These are phyloP conservation scores for Colletotrichum trifolii DNA, from an alignment of 2,329 filamentous ascomycete genomes.

Conservation along the genomic window DNA sequence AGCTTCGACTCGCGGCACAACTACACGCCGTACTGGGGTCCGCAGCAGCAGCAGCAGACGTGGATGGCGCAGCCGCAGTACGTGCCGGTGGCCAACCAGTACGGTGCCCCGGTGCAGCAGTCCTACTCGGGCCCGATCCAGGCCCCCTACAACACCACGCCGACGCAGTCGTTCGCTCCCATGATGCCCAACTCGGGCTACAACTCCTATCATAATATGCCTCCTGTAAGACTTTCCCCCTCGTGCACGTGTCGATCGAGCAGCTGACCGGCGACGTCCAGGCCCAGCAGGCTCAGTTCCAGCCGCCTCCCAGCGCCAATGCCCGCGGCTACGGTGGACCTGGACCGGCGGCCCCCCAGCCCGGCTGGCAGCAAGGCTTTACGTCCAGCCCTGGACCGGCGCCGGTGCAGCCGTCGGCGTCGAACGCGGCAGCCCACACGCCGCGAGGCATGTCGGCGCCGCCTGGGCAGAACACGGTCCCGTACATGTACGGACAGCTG, in stretches of 20 bases:
- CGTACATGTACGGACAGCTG: constrained; percentile 84
- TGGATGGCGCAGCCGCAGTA: constrained; percentile 69
- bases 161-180: constrained; percentile 55
- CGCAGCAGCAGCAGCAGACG: constrained; percentile 67
- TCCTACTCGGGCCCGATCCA: constrained; percentile 60
- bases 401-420: constrained; percentile 38
- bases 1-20: constrained; percentile 74
- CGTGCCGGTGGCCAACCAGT: constrained; percentile 57
- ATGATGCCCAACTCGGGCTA: constrained; percentile 55
- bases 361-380: constrained; percentile 52
- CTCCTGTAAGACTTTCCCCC: constrained; percentile 50
- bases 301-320: constrained; percentile 43
- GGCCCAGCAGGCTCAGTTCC: constrained; percentile 37
- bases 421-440: constrained; percentile 41
- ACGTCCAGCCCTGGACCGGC: constrained; percentile 45
- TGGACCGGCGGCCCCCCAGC: constrained; percentile 43
- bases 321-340: constrained; percentile 50
- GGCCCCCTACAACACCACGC: constrained; percentile 55
- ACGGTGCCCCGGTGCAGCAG: constrained; percentile 51
- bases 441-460: constrained; percentile 44
- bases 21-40: constrained; percentile 75
- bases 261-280: constrained; percentile 37
- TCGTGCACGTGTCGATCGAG: not conserved
- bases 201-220: constrained; percentile 57
- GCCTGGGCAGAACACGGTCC: constrained; percentile 50